Evolutionary conservation across 163 green algal genomes (phyloP).

Genomic region (Scenedesmus sp.): DNA sequence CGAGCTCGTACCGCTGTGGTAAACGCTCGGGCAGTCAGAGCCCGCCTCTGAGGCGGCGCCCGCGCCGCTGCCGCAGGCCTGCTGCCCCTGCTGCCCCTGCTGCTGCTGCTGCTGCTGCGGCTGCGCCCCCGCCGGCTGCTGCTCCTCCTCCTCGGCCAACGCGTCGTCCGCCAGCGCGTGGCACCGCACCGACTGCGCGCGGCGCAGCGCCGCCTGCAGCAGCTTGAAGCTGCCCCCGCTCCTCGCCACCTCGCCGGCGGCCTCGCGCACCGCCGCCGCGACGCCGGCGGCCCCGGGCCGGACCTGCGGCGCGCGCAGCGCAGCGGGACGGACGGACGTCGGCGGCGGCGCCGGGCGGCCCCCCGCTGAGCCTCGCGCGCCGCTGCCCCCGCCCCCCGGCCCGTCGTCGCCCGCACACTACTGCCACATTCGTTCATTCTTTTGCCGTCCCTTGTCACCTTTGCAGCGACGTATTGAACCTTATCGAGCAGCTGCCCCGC

Average conservation of each 20-base stretch:
- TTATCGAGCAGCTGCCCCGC: constrained; percentile 36
- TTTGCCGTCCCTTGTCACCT: constrained; percentile 16
- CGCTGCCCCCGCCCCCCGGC: no score
- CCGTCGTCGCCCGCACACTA: neutral
- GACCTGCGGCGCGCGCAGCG: neutral
- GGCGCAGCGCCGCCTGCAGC: constrained; percentile 9
- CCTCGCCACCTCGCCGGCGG: neutral
- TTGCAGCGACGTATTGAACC: constrained; percentile 25
- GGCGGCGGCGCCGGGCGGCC: no score
- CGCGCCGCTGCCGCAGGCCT: no score
- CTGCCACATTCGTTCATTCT: neutral
- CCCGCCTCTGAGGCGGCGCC: no score
- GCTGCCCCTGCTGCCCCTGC: no score
- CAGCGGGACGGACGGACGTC: neutral
- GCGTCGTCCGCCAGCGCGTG: neutral
- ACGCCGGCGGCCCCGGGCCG: neutral
- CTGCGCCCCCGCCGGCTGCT: neutral
- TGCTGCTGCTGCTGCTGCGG: neutral
- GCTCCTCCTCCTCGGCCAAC: neutral
- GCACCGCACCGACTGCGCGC: neutral
- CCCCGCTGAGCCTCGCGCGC: no score
- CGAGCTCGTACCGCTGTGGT: no score
- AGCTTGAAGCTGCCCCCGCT: constrained; percentile 38
- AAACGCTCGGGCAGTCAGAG: no score
- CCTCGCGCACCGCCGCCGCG: neutral